Percentiles rank a stretch among this genome's conserved stretches.
These are phyloP conservation scores for Margaritispora aquatica DNA, from an alignment of 495 filamentous ascomycete species.

Conservation along the genomic window DNA sequence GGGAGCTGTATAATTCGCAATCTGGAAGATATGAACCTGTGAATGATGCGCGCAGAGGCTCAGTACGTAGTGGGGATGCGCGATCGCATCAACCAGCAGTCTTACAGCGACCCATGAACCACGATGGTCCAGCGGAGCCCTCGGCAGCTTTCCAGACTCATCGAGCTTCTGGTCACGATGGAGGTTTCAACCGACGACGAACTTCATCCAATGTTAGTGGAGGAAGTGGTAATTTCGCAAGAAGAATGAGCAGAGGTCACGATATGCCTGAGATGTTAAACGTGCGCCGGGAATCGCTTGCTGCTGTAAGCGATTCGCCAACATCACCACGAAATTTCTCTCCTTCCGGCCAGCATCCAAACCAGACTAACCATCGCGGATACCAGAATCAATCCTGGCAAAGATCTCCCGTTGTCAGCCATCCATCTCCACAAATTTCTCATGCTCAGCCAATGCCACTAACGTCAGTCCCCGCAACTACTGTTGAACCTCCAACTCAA, in stretches of 20 bases:
- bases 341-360: conserved; percentile 29
- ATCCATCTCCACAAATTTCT: conserved; percentile 35
- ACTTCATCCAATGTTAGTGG: conserved; percentile 95
- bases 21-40: conserved; percentile 94
- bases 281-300: conserved; percentile 37
- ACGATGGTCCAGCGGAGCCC: conserved; percentile 74
- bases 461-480: conserved; percentile 11
- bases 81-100: conserved; percentile 68
- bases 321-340: conserved; percentile 39
- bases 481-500: conserved; percentile 13
- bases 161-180: conserved; percentile 61
- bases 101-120: conserved; percentile 56
- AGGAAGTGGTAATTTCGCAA: conserved; percentile 65
- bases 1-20: conserved; percentile 89
- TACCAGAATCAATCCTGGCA: conserved; percentile 39
- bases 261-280: conserved; percentile 41
- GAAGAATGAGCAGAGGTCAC: conserved; percentile 36
- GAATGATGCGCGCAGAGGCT: conserved; percentile 61
- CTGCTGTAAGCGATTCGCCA: conserved; percentile 39
- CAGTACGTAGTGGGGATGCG: conserved; percentile 55
- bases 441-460: conserved; percentile 27
- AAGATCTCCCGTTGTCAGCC: conserved; percentile 40
- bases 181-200: conserved; percentile 61
- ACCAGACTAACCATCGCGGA: conserved; percentile 27
- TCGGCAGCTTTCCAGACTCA: conserved; percentile 87